Conservation (phyloP, 2,329 filamentous ascomycete genomes). For the Colletotrichum brevisporum region DNA sequence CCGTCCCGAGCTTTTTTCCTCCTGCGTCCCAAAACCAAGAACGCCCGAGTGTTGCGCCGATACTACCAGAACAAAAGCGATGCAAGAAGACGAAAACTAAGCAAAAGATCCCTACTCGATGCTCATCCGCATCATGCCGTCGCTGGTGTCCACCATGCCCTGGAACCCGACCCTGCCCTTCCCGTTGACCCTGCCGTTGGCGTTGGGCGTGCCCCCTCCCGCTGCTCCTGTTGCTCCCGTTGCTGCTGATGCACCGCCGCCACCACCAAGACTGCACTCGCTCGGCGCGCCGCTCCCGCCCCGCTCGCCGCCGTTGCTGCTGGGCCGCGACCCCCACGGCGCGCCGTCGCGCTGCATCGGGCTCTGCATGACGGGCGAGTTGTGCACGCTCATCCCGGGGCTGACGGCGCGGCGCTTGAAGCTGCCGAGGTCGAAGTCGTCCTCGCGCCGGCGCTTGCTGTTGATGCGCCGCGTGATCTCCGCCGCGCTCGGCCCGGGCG, state of each 20-base stretch:
- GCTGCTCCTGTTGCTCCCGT: slow-evolving; percentile 46
- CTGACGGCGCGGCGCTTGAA: slow-evolving; percentile 95
- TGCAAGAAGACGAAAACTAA: not conserved
- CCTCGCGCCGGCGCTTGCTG: slow-evolving; percentile 87
- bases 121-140: slow-evolving; percentile 96
- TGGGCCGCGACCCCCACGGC: slow-evolving; percentile 80
- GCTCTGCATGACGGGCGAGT: slow-evolving; percentile 89
- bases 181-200: slow-evolving; percentile 61
- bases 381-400: slow-evolving; percentile 91
- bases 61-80: no score
- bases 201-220: slow-evolving; percentile 44
- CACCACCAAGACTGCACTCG: slow-evolving; percentile 57
- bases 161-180: slow-evolving; percentile 83
- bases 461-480: slow-evolving; percentile 85
- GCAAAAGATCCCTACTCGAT: slow-evolving; percentile 75
- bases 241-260: slow-evolving; percentile 43
- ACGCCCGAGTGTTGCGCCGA: no score
- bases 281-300: slow-evolving; percentile 67
- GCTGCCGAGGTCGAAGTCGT: slow-evolving; percentile 88
- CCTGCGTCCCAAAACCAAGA: not conserved
- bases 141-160: slow-evolving; percentile 96
- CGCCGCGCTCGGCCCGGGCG: slow-evolving; percentile 71
- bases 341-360: slow-evolving; percentile 80
- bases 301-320: slow-evolving; percentile 70
- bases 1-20: not conserved